Evolutionary conservation across 2,329 filamentous ascomycete species (phyloP), one percentile per base, ranked within the genome.

Genomic region (Neofusicoccum ribis): DNA sequence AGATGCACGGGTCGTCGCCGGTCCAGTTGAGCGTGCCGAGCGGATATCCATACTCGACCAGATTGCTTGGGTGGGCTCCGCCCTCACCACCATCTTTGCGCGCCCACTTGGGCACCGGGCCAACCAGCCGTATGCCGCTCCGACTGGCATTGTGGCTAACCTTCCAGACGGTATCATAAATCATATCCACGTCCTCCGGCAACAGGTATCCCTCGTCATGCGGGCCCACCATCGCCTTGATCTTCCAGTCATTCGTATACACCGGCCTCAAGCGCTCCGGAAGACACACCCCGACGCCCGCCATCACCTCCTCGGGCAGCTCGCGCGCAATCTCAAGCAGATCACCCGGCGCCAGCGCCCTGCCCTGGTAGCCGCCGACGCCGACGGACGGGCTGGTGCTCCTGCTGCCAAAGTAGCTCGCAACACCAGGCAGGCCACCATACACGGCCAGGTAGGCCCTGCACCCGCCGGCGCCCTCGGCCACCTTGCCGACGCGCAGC

Each of bases 91-190:
- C 88, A 68, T 86, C 82, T 37, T 81, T 72, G 6, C 88, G 78
- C 14, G 86, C 84, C 83, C 85, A 90, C 67, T 83, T 81, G 0
- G 85, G 85, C 0, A 82, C 80, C 0, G 86, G 86, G 0, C 87
- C 87, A 1, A 86, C 74, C 0, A 90, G 78, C 6, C 87, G 81
- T 31, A 89, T 85, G 0, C 86, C 88, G 46, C 83, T 85, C 65
- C 88, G 79, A 12, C 84, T 85, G 0, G 85, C 83, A 66, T 89
- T 89, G 69, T 89, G 86, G 0, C 83, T 85, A 1, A 89, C 79
- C 56, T 85, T 85, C 84, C 85, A 88, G n/a, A 80, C 75, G 0
- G 82, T 84, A 5, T 76, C 74, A 73, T 87, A 89, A 1, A 89
- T 79, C 76, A 84, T 85, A 9, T 85, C 80, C 58, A 86, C 81